Conservation (phyloP, 2,329 filamentous ascomycete species). For the Alternaria sp. region DNA sequence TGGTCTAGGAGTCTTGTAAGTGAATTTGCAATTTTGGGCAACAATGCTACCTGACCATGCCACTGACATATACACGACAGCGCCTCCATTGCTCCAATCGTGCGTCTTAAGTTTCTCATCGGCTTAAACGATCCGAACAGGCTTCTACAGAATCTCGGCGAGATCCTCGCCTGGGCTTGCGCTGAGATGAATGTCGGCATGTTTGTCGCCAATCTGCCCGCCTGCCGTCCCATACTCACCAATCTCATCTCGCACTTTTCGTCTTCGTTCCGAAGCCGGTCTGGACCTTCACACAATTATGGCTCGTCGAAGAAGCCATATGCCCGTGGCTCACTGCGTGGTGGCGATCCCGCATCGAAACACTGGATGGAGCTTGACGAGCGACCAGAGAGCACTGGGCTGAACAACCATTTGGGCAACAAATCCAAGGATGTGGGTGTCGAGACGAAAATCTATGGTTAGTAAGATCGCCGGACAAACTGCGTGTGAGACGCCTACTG, state of each 20-base stretch:
- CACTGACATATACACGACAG: not conserved
- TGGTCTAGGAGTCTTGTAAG: conserved; percentile 13
- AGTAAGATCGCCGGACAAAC: no score
- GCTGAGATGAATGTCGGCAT: conserved; percentile 19
- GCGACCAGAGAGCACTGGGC: not conserved
- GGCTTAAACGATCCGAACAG: conserved; percentile 9
- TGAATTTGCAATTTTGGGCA: not conserved
- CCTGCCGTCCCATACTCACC: conserved; percentile 14
- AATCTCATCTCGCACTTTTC: conserved; percentile 9
- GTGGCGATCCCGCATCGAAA: not conserved
- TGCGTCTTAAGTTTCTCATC: conserved; percentile 13
- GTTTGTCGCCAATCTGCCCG: conserved; percentile 15
- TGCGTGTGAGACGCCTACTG: no score
- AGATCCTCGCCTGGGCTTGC: conserved; percentile 13
- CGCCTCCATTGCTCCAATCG: conserved; percentile 15
- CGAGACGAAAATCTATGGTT: conserved; percentile 11
- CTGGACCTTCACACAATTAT: not conserved
- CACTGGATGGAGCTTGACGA: conserved; percentile 14
- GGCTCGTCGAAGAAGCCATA: conserved; percentile 4
- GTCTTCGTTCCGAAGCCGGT: conserved; percentile 3
- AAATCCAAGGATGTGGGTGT: not conserved
- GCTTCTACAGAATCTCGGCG: conserved; percentile 8
- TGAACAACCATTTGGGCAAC: not conserved
- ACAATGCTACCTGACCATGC: not conserved
- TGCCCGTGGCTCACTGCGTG: not conserved